Conservation (phyloP, 257 asterid genomes). For the Buddleja alternifolia region DNA sequence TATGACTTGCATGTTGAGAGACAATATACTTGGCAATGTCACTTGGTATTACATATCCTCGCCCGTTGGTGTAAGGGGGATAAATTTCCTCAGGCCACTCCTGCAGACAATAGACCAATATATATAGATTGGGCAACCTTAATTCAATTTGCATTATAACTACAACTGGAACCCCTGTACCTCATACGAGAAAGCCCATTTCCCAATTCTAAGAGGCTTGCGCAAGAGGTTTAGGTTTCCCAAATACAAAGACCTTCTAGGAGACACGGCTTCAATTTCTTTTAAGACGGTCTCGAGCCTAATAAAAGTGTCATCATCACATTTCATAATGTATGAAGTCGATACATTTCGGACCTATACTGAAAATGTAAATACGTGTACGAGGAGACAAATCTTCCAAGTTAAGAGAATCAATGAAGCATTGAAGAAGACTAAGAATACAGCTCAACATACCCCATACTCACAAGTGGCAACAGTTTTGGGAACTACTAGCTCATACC, state of each 20-base stretch:
- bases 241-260: slow-evolving; percentile 71
- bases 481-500: slow-evolving; percentile 93
- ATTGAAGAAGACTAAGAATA: slow-evolving; percentile 7
- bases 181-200: slow-evolving; percentile 96
- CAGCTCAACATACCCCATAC: slow-evolving; percentile 68
- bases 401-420: slow-evolving; percentile 11
- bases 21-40: slow-evolving; percentile 76
- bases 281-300: slow-evolving; percentile 75
- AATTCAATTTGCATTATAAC: background rate
- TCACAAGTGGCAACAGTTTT: slow-evolving; percentile 95
- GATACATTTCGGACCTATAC: slow-evolving; percentile 74
- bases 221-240: slow-evolving; percentile 93
- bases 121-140: background rate
- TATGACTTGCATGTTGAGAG: slow-evolving; percentile 59
- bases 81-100: slow-evolving; percentile 98
- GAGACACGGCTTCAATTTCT: slow-evolving; percentile 61
- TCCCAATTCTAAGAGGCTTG: slow-evolving; percentile 92
- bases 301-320: slow-evolving; percentile 92
- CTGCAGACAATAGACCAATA: slow-evolving; percentile 38
- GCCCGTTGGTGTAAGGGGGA: slow-evolving; percentile 98
- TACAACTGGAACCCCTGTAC: slow-evolving; percentile 34
- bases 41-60: slow-evolving; percentile 79
- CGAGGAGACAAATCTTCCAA: slow-evolving; percentile 16
- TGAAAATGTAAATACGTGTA: slow-evolving; percentile 27
- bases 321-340: slow-evolving; percentile 85